Percentiles rank a stretch among this genome's conserved stretches.
Evolutionary conservation across 2,329 filamentous ascomycete genomes (phyloP).

Genomic region (Clathrospora elynae): DNA sequence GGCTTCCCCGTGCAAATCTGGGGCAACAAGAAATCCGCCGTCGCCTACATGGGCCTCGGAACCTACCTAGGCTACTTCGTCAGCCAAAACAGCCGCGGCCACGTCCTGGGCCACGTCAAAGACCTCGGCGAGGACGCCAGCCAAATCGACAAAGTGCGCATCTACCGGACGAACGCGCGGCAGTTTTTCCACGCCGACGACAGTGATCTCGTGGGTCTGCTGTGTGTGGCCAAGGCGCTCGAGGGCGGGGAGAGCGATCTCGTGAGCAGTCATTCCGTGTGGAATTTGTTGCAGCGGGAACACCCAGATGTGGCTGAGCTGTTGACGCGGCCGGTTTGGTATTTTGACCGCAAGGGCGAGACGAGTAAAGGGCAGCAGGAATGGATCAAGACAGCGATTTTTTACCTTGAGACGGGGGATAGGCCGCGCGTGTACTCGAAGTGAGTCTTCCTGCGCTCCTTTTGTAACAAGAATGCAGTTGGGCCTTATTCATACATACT

Average conservation of each 20-base stretch:
- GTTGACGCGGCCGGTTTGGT: constrained; percentile 80
- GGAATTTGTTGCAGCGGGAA: constrained; percentile 76
- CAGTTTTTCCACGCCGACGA: constrained; percentile 90
- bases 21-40: constrained; percentile 76
- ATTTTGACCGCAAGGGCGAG: constrained; percentile 91
- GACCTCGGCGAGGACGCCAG: constrained; percentile 81
- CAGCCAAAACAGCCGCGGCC: constrained; percentile 81
- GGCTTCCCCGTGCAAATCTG: constrained; percentile 77
- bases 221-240: constrained; percentile 77
- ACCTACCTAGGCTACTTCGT: constrained; percentile 88
- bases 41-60: constrained; percentile 77
- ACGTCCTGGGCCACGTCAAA: constrained; percentile 88
- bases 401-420: constrained; percentile 74
- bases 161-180: constrained; percentile 84
- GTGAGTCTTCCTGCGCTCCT: constrained; percentile 41
- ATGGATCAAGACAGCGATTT: constrained; percentile 72
- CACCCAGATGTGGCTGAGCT: constrained; percentile 78
- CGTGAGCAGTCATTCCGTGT: constrained; percentile 77
- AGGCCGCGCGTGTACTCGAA: constrained; percentile 76
- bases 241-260: constrained; percentile 86
- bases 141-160: constrained; percentile 84
- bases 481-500: too few species aligned
- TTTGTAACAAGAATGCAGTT: neutral
- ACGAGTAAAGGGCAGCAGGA: constrained; percentile 73
- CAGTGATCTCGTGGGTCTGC: constrained; percentile 78